phyloP scores from a whole-genome alignment of 495 filamentous ascomycete species.

The Aspergillus olivimuriae region DNA sequence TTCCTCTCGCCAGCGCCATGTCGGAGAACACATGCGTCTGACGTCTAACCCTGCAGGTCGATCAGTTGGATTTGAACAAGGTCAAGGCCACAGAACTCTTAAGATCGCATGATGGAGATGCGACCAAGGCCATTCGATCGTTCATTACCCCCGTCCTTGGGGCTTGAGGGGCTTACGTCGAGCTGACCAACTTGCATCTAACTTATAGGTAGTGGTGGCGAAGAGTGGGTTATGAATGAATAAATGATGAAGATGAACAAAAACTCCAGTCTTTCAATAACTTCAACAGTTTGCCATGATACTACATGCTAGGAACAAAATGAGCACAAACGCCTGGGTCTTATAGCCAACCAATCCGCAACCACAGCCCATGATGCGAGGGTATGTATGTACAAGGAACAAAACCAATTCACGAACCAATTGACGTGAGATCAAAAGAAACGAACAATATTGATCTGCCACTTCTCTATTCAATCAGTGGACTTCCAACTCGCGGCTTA shows the following conservation, averaged over 20 bases:
- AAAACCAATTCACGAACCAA: not conserved
- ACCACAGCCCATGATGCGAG: not conserved
- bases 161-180: conserved; percentile 7
- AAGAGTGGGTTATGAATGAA: not conserved
- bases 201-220: not conserved
- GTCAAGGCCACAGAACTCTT: conserved; percentile 78
- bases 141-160: conserved; percentile 42
- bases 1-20: not conserved
- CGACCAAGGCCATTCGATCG: conserved; percentile 61
- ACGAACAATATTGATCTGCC: not conserved
- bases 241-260: not conserved
- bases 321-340: not conserved
- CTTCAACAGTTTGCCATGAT: too few relatives aligned
- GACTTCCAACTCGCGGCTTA: conserved; percentile 72
- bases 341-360: too few relatives aligned
- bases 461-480: conserved; percentile 36
- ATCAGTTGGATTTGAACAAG: conserved; percentile 74
- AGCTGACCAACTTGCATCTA: too few relatives aligned
- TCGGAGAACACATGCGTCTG: not conserved
- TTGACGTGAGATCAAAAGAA: too few relatives aligned
- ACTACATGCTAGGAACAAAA: not conserved
- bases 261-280: not conserved
- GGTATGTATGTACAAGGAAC: not conserved
- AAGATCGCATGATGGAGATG: conserved; percentile 71
- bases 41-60: conserved; percentile 46